Conservation (phyloP, 2,329 filamentous ascomycete genomes). For the Exophiala oligosperma region DNA sequence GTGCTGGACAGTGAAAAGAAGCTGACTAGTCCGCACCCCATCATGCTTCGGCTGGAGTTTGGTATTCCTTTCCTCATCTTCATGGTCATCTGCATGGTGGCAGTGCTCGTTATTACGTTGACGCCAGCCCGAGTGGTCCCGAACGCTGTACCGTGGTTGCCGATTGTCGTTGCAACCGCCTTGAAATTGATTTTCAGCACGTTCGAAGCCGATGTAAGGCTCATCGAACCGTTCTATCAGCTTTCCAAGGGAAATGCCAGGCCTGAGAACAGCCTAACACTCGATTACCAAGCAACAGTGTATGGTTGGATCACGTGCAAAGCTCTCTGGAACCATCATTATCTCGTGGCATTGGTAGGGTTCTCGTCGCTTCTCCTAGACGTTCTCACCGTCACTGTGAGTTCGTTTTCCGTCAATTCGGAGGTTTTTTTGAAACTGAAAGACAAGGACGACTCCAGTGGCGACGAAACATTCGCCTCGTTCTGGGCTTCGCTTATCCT, state of each 20-base stretch:
- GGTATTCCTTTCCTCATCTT: slow-evolving; percentile 44
- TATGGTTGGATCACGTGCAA: slow-evolving; percentile 46
- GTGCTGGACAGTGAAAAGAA: slow-evolving; percentile 30
- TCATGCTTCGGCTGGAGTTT: slow-evolving; percentile 43
- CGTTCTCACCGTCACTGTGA: slow-evolving; percentile 49
- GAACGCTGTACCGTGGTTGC: slow-evolving; percentile 45
- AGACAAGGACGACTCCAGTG: slow-evolving; percentile 31
- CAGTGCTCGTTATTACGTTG: slow-evolving; percentile 47
- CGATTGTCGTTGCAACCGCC: slow-evolving; percentile 46
- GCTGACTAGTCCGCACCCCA: slow-evolving; percentile 42
- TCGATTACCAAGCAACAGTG: slow-evolving; percentile 52
- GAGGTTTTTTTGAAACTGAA: slow-evolving; percentile 36
- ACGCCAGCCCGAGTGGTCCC: slow-evolving; percentile 39
- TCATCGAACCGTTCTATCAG: slow-evolving; percentile 51
- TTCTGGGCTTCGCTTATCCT: slow-evolving; percentile 67
- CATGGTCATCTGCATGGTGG: slow-evolving; percentile 39
- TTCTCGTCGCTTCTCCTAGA: slow-evolving; percentile 47
- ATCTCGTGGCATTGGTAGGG: slow-evolving; percentile 46
- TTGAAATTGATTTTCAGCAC: slow-evolving; percentile 50
- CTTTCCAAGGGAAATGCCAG: slow-evolving; percentile 45
- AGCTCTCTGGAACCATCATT: slow-evolving; percentile 46
- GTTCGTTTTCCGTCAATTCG: slow-evolving; percentile 48
- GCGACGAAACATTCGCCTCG: slow-evolving; percentile 52
- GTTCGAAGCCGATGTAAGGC: slow-evolving; percentile 48
- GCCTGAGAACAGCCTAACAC: slow-evolving; percentile 47